phyloP scores from a whole-genome alignment of 805 yeast genomes.

The Yarrowia osloensis region DNA sequence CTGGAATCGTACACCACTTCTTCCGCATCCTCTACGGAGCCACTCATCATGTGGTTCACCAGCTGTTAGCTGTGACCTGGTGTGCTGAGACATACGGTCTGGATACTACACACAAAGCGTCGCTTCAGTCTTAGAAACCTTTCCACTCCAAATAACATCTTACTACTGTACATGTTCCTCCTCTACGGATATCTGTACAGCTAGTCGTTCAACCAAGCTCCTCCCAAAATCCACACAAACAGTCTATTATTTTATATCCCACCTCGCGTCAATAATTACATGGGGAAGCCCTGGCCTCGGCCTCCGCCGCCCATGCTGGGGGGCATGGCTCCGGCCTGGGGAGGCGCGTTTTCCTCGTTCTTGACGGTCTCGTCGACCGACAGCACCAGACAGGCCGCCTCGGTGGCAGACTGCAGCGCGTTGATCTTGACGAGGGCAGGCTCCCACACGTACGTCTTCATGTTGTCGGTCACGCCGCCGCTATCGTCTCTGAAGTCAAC shows the following conservation, averaged over 20 bases:
- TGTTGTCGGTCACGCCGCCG: conserved; percentile 60
- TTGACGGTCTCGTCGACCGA: conserved; percentile 89
- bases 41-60: too few species aligned
- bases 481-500: conserved; percentile 67
- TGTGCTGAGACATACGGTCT: too few species aligned
- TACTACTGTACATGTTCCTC: too few species aligned
- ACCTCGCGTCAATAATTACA: background rate
- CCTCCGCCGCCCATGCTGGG: conserved; percentile 33
- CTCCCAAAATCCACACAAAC: too few species aligned
- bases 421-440: conserved; percentile 92
- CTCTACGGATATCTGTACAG: too few species aligned
- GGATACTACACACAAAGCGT: too few species aligned
- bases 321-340: conserved; percentile 42
- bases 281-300: conserved; percentile 34
- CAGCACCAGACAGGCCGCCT: conserved; percentile 89
- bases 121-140: too few species aligned
- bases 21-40: too few species aligned
- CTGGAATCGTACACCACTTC: too few species aligned
- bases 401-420: conserved; percentile 94
- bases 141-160: too few species aligned
- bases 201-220: too few species aligned
- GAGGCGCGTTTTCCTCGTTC: conserved; percentile 46
- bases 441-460: conserved; percentile 92
- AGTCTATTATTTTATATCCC: background rate
- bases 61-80: too few species aligned